These are phyloP conservation scores for Phanerochaete carnosa DNA, from an alignment of 768 basidiomycete species.

Conservation along the genomic window DNA sequence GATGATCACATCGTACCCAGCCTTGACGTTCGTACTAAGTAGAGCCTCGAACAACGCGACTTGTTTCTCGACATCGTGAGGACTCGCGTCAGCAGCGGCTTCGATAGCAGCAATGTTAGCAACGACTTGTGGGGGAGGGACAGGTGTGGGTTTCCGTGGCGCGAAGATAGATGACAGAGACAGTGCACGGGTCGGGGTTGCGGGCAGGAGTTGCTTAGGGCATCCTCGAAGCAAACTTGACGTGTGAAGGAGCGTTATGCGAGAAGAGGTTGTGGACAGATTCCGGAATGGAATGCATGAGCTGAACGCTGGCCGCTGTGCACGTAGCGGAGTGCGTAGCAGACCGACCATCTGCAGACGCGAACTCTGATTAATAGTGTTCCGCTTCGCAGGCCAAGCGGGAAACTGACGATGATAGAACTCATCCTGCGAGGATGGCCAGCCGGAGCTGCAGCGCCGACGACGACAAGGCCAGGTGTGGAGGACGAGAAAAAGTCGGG, in stretches of 20 bases:
- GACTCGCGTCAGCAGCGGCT: constrained; percentile 71
- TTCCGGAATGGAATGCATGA: constrained; percentile 17
- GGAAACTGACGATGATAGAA: constrained; percentile 7
- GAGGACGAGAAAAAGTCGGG: background rate
- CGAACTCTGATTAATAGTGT: constrained; percentile 11
- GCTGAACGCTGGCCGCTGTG: constrained; percentile 30
- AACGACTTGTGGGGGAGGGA: constrained; percentile 62
- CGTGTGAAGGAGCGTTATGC: constrained; percentile 5
- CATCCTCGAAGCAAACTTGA: background rate
- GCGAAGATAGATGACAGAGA: constrained; percentile 29
- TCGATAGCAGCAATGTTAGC: constrained; percentile 73
- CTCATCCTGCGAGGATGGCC: constrained; percentile 9
- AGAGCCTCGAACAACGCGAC: constrained; percentile 68
- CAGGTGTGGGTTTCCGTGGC: constrained; percentile 37
- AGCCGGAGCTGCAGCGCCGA: constrained; percentile 5
- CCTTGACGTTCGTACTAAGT: constrained; percentile 56
- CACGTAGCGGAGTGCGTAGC: constrained; percentile 27
- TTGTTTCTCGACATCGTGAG: constrained; percentile 67
- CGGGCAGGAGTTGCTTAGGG: background rate
- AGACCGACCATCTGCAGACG: constrained; percentile 34
- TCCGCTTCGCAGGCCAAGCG: background rate
- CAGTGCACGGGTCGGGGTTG: constrained; percentile 12
- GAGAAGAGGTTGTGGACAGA: constrained; percentile 16
- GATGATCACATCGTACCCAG: constrained; percentile 70
- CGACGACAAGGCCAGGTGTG: background rate